Conservation (phyloP, 2,329 filamentous ascomycete genomes). For the Parafenestella ontariensis region DNA sequence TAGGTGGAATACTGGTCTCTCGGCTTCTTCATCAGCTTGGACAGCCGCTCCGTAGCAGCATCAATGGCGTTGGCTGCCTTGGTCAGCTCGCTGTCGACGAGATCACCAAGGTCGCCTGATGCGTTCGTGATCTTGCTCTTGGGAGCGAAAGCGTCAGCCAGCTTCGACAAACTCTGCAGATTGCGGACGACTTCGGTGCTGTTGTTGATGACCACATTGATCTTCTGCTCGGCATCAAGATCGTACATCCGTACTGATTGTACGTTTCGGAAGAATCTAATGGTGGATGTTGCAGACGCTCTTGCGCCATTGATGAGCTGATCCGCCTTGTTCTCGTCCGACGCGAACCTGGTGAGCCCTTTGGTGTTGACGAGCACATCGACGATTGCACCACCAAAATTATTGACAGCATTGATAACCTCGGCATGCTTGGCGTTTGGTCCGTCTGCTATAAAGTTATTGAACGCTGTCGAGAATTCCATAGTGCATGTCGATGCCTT, state of each 20-base stretch:
- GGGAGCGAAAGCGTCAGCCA: conserved; percentile 89
- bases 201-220: conserved; percentile 94
- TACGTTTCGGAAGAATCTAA: conserved; percentile 93
- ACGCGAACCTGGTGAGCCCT: conserved; percentile 88
- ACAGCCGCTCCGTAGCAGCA: conserved; percentile 85
- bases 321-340: conserved; percentile 93
- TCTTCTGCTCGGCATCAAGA: conserved; percentile 89
- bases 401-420: conserved; percentile 89
- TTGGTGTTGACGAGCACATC: conserved; percentile 97
- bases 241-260: conserved; percentile 94
- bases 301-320: conserved; percentile 82
- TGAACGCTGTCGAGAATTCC: conserved; percentile 97
- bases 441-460: conserved; percentile 97
- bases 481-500: conserved; percentile 94
- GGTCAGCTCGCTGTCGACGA: conserved; percentile 89
- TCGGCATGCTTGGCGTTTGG: conserved; percentile 89
- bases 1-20: conserved; percentile 94
- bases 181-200: conserved; percentile 97
- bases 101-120: conserved; percentile 86
- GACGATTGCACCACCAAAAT: conserved; percentile 87
- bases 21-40: conserved; percentile 95
- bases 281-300: conserved; percentile 82
- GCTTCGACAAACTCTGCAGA: conserved; percentile 89
- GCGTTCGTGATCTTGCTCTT: conserved; percentile 81
- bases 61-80: conserved; percentile 97